These are phyloP conservation scores for Emergomyces orientalis DNA, from an alignment of 2,329 filamentous ascomycete genomes.

Conservation along the genomic window DNA sequence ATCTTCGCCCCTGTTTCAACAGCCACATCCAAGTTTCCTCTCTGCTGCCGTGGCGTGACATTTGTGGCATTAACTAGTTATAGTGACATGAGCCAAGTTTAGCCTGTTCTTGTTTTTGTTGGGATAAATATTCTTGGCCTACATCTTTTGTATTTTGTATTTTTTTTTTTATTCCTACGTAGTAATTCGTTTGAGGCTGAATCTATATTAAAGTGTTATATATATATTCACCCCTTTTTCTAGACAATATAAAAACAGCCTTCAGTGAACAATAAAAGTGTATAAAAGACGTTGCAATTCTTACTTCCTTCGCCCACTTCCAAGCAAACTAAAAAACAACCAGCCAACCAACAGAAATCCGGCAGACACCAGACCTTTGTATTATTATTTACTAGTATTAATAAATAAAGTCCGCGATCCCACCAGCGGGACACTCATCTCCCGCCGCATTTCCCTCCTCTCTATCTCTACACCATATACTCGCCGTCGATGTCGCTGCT, in stretches of 20 bases:
- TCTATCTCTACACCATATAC: background rate
- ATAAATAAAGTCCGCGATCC: background rate
- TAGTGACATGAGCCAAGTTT: background rate
- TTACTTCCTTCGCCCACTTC: too few species aligned
- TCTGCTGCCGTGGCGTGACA: background rate
- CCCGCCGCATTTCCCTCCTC: background rate
- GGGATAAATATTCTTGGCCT: background rate
- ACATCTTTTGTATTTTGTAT: background rate
- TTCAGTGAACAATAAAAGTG: too few species aligned
- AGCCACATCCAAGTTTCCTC: background rate
- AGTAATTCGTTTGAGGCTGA: background rate
- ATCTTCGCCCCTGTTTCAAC: background rate
- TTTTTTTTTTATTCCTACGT: background rate
- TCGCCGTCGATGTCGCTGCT: conserved; percentile 20
- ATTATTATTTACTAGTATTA: background rate
- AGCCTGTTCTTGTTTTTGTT: background rate
- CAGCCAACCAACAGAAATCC: background rate
- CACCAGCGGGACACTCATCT: background rate
- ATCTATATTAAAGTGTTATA: background rate
- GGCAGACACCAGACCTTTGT: background rate
- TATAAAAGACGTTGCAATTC: too few species aligned
- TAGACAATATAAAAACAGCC: too few species aligned
- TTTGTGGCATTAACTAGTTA: background rate
- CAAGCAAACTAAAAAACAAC: background rate
- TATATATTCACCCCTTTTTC: too few species aligned